phyloP scores from a whole-genome alignment of 2,329 filamentous ascomycete genomes.

The Botrytis paeoniae region DNA sequence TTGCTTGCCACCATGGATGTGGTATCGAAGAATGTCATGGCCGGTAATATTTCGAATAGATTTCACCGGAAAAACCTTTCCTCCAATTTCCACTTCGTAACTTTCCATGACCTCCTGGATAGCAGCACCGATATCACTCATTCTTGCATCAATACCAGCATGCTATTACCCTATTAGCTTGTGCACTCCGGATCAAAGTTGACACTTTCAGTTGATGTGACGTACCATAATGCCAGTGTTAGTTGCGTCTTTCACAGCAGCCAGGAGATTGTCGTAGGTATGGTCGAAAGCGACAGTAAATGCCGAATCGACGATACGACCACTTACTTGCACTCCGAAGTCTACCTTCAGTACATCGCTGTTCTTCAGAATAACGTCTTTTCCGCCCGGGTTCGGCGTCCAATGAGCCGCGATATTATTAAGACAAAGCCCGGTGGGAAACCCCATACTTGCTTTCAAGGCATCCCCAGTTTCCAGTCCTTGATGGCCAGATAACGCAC shows the following conservation, averaged over 20 bases:
- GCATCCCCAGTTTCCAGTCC: slow-evolving; percentile 51
- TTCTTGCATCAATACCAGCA: slow-evolving; percentile 54
- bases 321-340: slow-evolving; percentile 77
- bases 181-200: background rate
- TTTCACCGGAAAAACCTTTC: slow-evolving; percentile 50
- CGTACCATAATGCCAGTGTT: slow-evolving; percentile 48
- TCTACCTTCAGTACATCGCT: slow-evolving; percentile 81
- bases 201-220: background rate
- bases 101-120: slow-evolving; percentile 61
- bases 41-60: slow-evolving; percentile 51
- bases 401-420: slow-evolving; percentile 55
- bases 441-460: slow-evolving; percentile 51
- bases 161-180: slow-evolving; percentile 31
- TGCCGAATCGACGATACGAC: slow-evolving; percentile 76
- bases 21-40: slow-evolving; percentile 53
- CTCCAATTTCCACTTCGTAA: slow-evolving; percentile 53
- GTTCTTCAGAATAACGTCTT: slow-evolving; percentile 67
- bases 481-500: slow-evolving; percentile 48
- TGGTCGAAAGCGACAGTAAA: slow-evolving; percentile 77
- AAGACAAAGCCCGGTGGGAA: slow-evolving; percentile 53
- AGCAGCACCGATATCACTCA: slow-evolving; percentile 51
- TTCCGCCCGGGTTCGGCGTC: slow-evolving; percentile 56
- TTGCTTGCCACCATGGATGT: slow-evolving; percentile 55
- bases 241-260: slow-evolving; percentile 71
- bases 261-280: slow-evolving; percentile 70